Percentiles rank a stretch among this genome's conserved stretches.
phyloP scores from a whole-genome alignment of 2,329 filamentous ascomycete genomes.

The Clarireedia paspali region DNA sequence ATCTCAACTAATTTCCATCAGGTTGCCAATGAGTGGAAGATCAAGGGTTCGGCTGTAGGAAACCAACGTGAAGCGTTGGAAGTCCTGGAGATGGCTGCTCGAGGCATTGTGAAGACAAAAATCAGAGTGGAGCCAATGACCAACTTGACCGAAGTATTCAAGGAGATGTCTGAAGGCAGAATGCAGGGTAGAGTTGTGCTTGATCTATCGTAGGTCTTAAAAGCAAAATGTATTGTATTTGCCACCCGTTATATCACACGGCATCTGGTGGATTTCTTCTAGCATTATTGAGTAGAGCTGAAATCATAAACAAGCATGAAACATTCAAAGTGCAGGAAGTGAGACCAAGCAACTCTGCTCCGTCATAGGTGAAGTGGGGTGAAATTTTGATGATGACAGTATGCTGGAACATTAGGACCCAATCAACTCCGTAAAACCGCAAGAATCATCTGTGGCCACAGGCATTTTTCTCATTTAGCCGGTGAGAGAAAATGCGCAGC shows the following conservation, averaged over 20 bases:
- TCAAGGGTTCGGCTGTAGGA: constrained; percentile 43
- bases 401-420: not conserved
- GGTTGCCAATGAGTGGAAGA: constrained; percentile 35
- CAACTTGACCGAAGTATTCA: constrained; percentile 37
- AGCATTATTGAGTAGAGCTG: constrained; percentile 2
- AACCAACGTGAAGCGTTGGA: constrained; percentile 43
- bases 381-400: not conserved
- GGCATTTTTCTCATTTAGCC: not conserved
- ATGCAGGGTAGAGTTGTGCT: constrained; percentile 41
- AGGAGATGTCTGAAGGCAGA: constrained; percentile 36
- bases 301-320: constrained; percentile 2
- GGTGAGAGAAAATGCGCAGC: not conserved
- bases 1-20: constrained; percentile 4
- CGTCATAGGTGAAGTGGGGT: not conserved
- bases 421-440: not conserved
- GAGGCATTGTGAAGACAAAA: constrained; percentile 39
- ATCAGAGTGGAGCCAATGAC: constrained; percentile 40
- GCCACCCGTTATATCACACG: constrained; percentile 2
- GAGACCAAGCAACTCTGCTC: constrained; percentile 2
- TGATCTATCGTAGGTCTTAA: constrained; percentile 30
- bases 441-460: not conserved
- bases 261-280: not conserved
- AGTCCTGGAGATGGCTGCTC: constrained; percentile 38
- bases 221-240: not conserved
- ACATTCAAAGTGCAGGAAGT: not conserved